A percentile compares a stretch with the other conserved stretches of the same genome.
Evolutionary conservation across 2,329 filamentous ascomycete genomes (phyloP).

Genomic region (Elsinoe perseae): DNA sequence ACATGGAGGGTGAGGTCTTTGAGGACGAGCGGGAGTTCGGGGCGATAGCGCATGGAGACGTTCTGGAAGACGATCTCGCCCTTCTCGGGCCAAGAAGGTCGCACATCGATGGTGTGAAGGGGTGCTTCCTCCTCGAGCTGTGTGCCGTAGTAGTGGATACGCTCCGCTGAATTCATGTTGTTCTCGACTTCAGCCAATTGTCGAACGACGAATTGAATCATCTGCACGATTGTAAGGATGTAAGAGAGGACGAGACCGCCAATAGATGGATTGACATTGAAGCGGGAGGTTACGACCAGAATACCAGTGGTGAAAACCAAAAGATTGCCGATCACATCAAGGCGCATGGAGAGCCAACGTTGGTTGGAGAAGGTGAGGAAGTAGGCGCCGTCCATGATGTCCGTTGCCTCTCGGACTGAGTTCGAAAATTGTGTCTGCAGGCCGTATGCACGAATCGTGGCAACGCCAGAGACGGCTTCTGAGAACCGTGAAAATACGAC

Average conservation of each 20-base stretch:
- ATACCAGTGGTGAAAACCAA: constrained; percentile 85
- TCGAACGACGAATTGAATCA: constrained; percentile 91
- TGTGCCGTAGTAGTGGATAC: constrained; percentile 81
- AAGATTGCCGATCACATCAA: constrained; percentile 75
- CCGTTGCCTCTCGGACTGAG: constrained; percentile 64
- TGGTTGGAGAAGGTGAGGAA: constrained; percentile 94
- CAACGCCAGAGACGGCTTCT: constrained; percentile 75
- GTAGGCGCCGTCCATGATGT: constrained; percentile 90
- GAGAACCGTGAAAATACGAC: constrained; percentile 84
- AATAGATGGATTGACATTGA: constrained; percentile 75
- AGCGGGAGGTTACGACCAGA: constrained; percentile 83
- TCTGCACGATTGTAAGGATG: constrained; percentile 84
- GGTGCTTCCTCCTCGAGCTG: constrained; percentile 84
- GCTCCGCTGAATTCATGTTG: constrained; percentile 94
- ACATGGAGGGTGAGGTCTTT: constrained; percentile 57
- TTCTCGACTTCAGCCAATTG: constrained; percentile 95
- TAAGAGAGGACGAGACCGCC: constrained; percentile 85
- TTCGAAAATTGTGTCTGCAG: constrained; percentile 65
- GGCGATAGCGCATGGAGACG: constrained; percentile 46
- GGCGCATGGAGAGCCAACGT: constrained; percentile 77
- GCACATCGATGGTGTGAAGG: constrained; percentile 62
- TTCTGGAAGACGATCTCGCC: constrained; percentile 56
- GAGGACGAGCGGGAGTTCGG: constrained; percentile 42
- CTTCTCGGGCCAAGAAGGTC: constrained; percentile 71
- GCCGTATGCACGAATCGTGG: constrained; percentile 85